A percentile compares a stretch with the other conserved stretches of the same genome.
Evolutionary conservation across 2,329 filamentous ascomycete genomes (phyloP).

Genomic region (Hirsutella minnesotensis): DNA sequence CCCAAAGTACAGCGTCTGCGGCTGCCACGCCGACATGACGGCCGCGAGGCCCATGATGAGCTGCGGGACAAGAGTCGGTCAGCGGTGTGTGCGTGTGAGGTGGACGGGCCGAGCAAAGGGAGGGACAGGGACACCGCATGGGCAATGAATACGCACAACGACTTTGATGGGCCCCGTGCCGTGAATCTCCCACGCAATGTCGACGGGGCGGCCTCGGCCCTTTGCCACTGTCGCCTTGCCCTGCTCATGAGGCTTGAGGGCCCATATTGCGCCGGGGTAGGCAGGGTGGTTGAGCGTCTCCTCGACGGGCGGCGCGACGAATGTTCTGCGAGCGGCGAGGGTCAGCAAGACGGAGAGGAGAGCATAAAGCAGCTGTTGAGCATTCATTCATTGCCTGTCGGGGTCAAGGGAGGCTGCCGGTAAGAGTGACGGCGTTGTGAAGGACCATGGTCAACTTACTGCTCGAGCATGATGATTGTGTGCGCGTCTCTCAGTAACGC

Average conservation of each 20-base stretch:
- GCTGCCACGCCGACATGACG: slow-evolving; percentile 60
- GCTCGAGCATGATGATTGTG: neutral
- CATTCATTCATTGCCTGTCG: too few species aligned
- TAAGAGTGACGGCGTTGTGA: too few species aligned
- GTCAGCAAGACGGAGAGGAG: neutral
- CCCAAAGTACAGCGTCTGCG: slow-evolving; percentile 72
- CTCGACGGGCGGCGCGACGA: slow-evolving; percentile 31
- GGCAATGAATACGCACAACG: slow-evolving; percentile 54
- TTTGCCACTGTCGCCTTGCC: slow-evolving; percentile 55
- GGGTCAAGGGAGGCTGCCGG: too few species aligned
- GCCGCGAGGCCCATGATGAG: slow-evolving; percentile 73
- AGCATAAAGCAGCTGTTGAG: too few species aligned
- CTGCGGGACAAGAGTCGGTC: slow-evolving; percentile 25
- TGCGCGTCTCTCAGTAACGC: neutral
- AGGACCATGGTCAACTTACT: too few species aligned
- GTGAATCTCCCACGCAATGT: slow-evolving; percentile 71
- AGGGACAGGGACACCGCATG: slow-evolving; percentile 1
- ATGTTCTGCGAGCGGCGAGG: slow-evolving; percentile 3
- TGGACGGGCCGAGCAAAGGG: neutral
- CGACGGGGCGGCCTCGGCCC: slow-evolving; percentile 60
- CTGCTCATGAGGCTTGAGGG: slow-evolving; percentile 51
- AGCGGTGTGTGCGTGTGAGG: too few species aligned
- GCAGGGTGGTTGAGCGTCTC: slow-evolving; percentile 54
- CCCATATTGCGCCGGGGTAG: slow-evolving; percentile 55
- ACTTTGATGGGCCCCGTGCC: slow-evolving; percentile 61